Conservation (phyloP, 108 stramenopile genomes). For the Parietichytrium sp. region DNA sequence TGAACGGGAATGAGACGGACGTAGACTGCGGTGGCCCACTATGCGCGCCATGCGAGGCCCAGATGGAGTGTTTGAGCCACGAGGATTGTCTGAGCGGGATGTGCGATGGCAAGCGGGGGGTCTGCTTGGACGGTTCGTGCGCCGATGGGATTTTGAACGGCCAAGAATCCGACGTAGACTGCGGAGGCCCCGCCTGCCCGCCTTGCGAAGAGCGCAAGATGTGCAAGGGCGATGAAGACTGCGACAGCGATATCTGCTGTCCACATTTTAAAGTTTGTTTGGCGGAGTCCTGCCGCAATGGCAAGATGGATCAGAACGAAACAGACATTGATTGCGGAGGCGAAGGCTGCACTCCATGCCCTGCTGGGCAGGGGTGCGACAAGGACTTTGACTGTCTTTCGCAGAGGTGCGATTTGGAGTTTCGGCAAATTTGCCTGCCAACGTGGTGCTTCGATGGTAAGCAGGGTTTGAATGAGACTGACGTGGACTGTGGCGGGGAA, state of each 20-base stretch:
- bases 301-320: background rate
- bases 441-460: background rate
- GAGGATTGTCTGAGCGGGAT: background rate
- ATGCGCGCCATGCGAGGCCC: conserved; percentile 8
- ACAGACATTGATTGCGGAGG: conserved; percentile 18
- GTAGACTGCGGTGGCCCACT: conserved; percentile 23
- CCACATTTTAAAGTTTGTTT: conserved; percentile 15
- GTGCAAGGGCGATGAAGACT: background rate
- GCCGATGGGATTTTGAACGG: conserved; percentile 4
- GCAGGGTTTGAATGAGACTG: background rate
- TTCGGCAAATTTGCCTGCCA: conserved; percentile 30
- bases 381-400: background rate
- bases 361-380: background rate
- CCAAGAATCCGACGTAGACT: conserved; percentile 12
- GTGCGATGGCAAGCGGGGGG: background rate
- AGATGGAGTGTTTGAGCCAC: background rate
- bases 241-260: background rate
- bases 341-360: background rate
- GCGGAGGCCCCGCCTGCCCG: conserved; percentile 12
- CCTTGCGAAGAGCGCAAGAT: background rate
- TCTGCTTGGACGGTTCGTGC: conserved; percentile 24
- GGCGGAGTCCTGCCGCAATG: conserved; percentile 17
- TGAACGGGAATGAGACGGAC: conserved; percentile 2
- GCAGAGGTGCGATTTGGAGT: background rate
- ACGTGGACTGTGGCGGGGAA: conserved; percentile 14